Percentiles rank a stretch among this genome's conserved stretches.
Evolutionary conservation across 2,329 filamentous ascomycete genomes (phyloP).

Genomic region (Sarocladium oryzae): DNA sequence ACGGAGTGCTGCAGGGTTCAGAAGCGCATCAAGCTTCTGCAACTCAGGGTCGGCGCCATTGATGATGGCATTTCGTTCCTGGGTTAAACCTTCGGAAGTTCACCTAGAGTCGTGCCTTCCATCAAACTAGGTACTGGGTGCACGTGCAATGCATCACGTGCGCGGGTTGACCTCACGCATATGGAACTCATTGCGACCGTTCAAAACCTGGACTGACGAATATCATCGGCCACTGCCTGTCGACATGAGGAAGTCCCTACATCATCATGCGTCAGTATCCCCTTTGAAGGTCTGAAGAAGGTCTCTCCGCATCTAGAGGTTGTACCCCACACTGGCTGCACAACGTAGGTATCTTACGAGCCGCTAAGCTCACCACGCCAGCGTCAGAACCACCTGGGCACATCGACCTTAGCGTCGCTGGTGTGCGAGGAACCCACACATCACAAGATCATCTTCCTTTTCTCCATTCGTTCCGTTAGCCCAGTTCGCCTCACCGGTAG

Average conservation of each 20-base stretch:
- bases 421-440: slow-evolving; percentile 5
- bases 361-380: neutral
- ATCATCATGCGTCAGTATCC: too few relatives aligned
- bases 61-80: too few relatives aligned
- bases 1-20: too few relatives aligned
- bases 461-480: neutral
- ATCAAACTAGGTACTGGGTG: neutral
- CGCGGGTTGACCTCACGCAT: neutral
- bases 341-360: neutral
- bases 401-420: neutral
- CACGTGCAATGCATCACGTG: neutral
- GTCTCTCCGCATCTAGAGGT: neutral
- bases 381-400: neutral
- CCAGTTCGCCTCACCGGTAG: slow-evolving; percentile 2
- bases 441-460: slow-evolving; percentile 7
- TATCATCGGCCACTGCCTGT: too few relatives aligned
- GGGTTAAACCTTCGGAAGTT: neutral
- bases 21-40: too few relatives aligned
- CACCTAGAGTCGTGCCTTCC: neutral
- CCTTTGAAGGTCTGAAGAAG: too few relatives aligned
- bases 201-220: too few relatives aligned
- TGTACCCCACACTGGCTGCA: too few relatives aligned
- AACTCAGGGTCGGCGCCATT: too few relatives aligned
- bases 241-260: too few relatives aligned
- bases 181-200: too few relatives aligned